phyloP scores from a whole-genome alignment of 2,329 filamentous ascomycete species.

The Aspergillus niger region DNA sequence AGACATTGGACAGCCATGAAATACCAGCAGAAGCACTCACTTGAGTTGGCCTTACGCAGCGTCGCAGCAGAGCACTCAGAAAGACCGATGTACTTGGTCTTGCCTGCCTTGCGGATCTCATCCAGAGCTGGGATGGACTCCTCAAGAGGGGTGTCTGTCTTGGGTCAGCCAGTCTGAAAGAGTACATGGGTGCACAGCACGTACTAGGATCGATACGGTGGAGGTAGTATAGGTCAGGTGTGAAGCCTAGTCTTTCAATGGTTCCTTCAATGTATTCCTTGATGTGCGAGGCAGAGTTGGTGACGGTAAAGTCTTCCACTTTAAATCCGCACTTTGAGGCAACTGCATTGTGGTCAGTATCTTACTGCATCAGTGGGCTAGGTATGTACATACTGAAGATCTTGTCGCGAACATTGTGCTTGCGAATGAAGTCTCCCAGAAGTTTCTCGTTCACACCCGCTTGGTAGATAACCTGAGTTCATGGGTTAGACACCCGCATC shows the following conservation, averaged over 20 bases:
- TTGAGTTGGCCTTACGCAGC: constrained; percentile 49
- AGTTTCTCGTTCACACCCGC: constrained; percentile 54
- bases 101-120: constrained; percentile 49
- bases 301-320: constrained; percentile 37
- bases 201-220: constrained; percentile 50
- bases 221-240: constrained; percentile 51
- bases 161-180: background rate
- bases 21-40: constrained; percentile 27
- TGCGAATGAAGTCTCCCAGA: constrained; percentile 53
- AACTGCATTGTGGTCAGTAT: constrained; percentile 32
- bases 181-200: constrained; percentile 6
- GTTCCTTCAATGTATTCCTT: constrained; percentile 53
- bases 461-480: constrained; percentile 47
- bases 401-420: constrained; percentile 54
- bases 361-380: background rate
- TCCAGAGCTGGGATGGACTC: constrained; percentile 53
- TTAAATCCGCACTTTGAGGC: constrained; percentile 54
- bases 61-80: constrained; percentile 52
- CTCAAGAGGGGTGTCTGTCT: constrained; percentile 46
- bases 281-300: constrained; percentile 52
- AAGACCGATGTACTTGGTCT: constrained; percentile 53
- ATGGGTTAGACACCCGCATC: background rate
- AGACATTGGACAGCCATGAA: background rate
- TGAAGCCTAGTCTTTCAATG: constrained; percentile 51
- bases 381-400: constrained; percentile 45